phyloP scores from a whole-genome alignment of 2,329 filamentous ascomycete genomes.

The Fusarium staphyleae region DNA sequence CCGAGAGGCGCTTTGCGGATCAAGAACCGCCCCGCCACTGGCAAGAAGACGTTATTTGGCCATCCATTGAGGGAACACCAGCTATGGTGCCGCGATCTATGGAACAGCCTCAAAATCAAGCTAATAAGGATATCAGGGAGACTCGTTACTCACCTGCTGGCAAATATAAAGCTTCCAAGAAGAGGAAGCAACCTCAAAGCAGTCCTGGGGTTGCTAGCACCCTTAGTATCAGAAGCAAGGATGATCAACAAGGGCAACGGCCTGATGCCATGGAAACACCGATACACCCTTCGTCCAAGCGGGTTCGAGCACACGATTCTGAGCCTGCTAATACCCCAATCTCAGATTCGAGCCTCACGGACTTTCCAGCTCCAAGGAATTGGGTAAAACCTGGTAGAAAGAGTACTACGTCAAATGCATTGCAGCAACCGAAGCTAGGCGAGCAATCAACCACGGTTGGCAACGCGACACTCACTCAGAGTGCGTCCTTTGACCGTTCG shows the following conservation, averaged over 20 bases:
- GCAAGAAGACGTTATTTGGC: background rate
- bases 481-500: too few relatives aligned
- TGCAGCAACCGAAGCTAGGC: background rate
- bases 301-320: background rate
- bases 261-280: background rate
- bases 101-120: background rate
- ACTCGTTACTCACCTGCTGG: background rate
- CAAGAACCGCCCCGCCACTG: background rate
- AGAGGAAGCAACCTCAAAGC: background rate
- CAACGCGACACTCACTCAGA: too few relatives aligned
- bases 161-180: rapidly evolving
- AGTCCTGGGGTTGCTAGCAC: background rate
- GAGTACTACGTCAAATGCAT: background rate
- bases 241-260: background rate
- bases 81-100: background rate
- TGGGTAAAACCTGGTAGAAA: background rate
- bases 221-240: background rate
- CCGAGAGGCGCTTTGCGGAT: background rate
- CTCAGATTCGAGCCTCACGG: background rate
- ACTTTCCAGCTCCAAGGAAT: background rate
- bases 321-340: background rate
- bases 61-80: slow-evolving; percentile 1
- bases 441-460: background rate
- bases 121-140: background rate
- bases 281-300: background rate